Evolutionary conservation across 495 filamentous ascomycete genomes (phyloP), one percentile per base, ranked within the genome.

Genomic region (Aspergillus carlsbadensis): DNA sequence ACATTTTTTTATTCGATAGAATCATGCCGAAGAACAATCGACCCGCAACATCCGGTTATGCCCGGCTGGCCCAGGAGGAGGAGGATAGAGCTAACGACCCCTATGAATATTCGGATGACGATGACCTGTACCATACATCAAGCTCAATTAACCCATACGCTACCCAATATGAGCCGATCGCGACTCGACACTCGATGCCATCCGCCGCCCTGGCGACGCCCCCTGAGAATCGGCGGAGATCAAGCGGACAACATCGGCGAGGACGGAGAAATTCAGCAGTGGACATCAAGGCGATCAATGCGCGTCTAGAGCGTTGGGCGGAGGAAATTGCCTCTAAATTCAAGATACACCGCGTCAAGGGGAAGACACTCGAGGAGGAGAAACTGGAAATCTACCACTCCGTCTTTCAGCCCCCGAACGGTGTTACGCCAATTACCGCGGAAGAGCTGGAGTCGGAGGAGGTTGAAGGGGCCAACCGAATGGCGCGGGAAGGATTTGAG

Each of bases 261-360:
- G 75, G 77, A 39, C 78, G 86, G 59, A 87, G 91, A 56, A 96
- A 91, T 66, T 91, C 91, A 26, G 92, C 91, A 5, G 94, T 98
- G 10, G 94, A 99, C 69, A 92, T 99, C 64, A 98, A 98, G 71
- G 94, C 93, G 57, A 97, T 99, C 70, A 99, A 99, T 73, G 92
- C 94, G 52, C 84, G 94, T 44, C 78, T 99, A 17, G 94, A 99
- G 69, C 80, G 89, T 61, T 99, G 94, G 94, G 95, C 95, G 37
- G 93, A 96, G 60, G 93, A 99, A 75, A 98, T 99, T 64, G 93
- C 95, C 26, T 89, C 88, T 60, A 95, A 95, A 64, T 98, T 98
- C 82, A 98, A 96, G 76, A 90, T 92, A 63, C 77, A 81, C 54
- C 84, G 83, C 37, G 84, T 86, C 58, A 92, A 88, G 70, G 89